Conservation (phyloP, 805 yeast species). For the Yarrowia yakushimensis region DNA sequence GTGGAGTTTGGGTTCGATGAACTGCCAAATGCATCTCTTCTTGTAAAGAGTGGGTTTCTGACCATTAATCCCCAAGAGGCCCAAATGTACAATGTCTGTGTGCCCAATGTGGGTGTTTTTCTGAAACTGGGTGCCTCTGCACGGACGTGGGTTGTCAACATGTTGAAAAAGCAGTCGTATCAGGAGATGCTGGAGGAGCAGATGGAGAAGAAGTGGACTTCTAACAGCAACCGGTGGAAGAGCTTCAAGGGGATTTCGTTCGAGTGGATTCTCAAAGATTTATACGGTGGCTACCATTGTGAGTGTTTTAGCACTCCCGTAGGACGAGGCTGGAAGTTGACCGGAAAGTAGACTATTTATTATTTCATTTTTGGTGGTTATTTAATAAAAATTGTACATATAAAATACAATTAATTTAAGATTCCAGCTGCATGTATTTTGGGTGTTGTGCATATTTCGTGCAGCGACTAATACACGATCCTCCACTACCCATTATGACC, state of each 20-base stretch:
- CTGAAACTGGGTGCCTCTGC: conserved; percentile 36
- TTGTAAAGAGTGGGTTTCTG: conserved; percentile 38
- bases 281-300: conserved; percentile 51
- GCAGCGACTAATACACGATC: too few species aligned
- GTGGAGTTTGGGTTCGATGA: conserved; percentile 33
- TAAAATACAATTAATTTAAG: too few species aligned
- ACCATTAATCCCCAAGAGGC: conserved; percentile 37
- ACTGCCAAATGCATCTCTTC: conserved; percentile 29
- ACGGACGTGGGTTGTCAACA: conserved; percentile 39
- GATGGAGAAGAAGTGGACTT: conserved; percentile 36
- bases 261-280: conserved; percentile 54
- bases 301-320: conserved; percentile 59
- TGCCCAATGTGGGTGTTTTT: conserved; percentile 41
- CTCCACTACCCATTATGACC: too few species aligned
- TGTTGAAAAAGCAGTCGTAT: conserved; percentile 37
- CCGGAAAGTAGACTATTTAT: conserved; percentile 38
- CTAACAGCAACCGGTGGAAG: conserved; percentile 39
- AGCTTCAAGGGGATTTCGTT: conserved; percentile 51
- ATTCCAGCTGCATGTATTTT: too few species aligned
- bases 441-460: not conserved
- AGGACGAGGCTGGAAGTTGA: conserved; percentile 57
- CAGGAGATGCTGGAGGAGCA: conserved; percentile 40
- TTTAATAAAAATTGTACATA: too few species aligned
- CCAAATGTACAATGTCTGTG: conserved; percentile 36
- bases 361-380: not conserved